Conservation (phyloP, 2,329 filamentous ascomycete species). For the Ilyonectria destructans region DNA sequence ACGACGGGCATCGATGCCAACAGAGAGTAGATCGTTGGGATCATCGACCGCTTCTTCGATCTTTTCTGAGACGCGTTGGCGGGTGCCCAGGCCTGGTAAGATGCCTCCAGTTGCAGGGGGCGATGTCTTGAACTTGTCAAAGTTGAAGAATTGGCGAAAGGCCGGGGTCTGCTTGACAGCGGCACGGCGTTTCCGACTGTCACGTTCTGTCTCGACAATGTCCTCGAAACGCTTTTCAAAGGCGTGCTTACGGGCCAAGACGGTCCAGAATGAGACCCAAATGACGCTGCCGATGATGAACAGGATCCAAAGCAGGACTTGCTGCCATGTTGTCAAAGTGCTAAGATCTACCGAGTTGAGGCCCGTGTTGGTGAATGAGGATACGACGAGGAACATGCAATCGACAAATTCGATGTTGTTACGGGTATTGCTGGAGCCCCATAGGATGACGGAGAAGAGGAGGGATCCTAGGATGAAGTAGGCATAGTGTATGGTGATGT, state of each 20-base stretch:
- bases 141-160: constrained; percentile 41
- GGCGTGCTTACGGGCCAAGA: constrained; percentile 72
- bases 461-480: constrained; percentile 75
- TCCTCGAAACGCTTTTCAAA: constrained; percentile 75
- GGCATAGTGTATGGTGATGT: constrained; percentile 76
- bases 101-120: constrained; percentile 22
- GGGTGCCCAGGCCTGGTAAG: constrained; percentile 40
- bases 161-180: constrained; percentile 22
- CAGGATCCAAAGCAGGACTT: constrained; percentile 75
- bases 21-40: constrained; percentile 25
- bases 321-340: constrained; percentile 77
- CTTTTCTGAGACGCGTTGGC: constrained; percentile 40
- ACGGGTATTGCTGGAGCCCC: constrained; percentile 67
- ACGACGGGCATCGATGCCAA: constrained; percentile 35
- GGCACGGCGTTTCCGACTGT: constrained; percentile 45
- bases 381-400: constrained; percentile 77
- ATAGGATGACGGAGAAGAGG: constrained; percentile 74
- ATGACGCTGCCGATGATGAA: constrained; percentile 78
- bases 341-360: constrained; percentile 79
- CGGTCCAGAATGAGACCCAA: constrained; percentile 77
- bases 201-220: constrained; percentile 63
- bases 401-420: constrained; percentile 73
- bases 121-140: constrained; percentile 42
- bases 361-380: constrained; percentile 78
- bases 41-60: background rate